phyloP scores from a whole-genome alignment of 2,329 filamentous ascomycete genomes.

The Nothophaeocryptopus gaeumannii region DNA sequence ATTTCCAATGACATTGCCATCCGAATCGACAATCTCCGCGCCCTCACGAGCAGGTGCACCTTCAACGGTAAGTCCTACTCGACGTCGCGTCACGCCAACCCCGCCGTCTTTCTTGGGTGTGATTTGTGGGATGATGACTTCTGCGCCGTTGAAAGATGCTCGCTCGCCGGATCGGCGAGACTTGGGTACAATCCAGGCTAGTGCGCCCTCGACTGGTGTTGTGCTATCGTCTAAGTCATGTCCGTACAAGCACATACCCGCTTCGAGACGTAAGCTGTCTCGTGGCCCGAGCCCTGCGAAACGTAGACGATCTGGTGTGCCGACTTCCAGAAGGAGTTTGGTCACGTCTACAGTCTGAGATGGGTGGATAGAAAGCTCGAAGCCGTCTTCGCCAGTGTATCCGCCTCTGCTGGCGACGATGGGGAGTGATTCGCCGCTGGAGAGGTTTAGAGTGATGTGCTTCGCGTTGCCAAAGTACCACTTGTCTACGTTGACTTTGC shows the following conservation, averaged over 20 bases:
- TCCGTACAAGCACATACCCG: conserved; percentile 99
- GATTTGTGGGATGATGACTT: conserved; percentile 73
- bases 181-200: conserved; percentile 82
- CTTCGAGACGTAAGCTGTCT: conserved; percentile 89
- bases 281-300: conserved; percentile 86
- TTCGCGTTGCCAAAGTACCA: conserved; percentile 80
- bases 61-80: conserved; percentile 77
- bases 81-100: conserved; percentile 64
- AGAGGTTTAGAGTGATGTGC: conserved; percentile 62
- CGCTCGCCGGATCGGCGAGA: conserved; percentile 58
- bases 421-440: conserved; percentile 51
- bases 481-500: conserved; percentile 53
- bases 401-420: conserved; percentile 82
- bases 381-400: conserved; percentile 97
- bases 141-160: conserved; percentile 81
- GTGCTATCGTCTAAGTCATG: conserved; percentile 84
- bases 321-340: conserved; percentile 63
- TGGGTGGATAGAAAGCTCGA: conserved; percentile 84
- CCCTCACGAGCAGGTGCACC: conserved; percentile 89
- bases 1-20: conserved; percentile 67
- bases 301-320: conserved; percentile 61
- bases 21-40: conserved; percentile 65
- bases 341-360: conserved; percentile 64
- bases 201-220: conserved; percentile 64
- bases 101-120: conserved; percentile 39